A percentile compares a stretch with the other conserved stretches of the same genome.
Conservation (phyloP, 2,329 filamentous ascomycete species). For the Sporothrix brasiliensis region DNA sequence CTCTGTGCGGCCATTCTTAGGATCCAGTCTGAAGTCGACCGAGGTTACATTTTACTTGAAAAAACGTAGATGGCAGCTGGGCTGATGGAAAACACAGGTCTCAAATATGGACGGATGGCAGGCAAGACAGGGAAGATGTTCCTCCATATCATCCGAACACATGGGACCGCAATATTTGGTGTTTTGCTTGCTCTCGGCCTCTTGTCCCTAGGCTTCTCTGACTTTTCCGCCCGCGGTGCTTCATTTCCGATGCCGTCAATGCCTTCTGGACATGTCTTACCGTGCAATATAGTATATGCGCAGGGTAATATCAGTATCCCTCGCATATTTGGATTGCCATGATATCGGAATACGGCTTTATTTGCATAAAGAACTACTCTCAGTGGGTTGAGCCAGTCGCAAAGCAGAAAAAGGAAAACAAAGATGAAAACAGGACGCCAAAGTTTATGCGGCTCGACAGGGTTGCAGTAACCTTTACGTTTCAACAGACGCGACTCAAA, state of each 20-base stretch:
- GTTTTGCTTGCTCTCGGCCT: background rate
- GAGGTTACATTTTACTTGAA: background rate
- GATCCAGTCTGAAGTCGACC: background rate
- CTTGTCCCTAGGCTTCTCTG: constrained; percentile 2
- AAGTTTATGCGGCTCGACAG: constrained; percentile 7
- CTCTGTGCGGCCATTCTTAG: background rate
- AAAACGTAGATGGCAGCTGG: background rate
- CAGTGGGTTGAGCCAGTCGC: constrained; percentile 4
- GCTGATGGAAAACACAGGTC: background rate
- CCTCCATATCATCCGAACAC: constrained; percentile 20
- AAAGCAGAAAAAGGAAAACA: constrained; percentile 10
- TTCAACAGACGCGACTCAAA: constrained; percentile 7
- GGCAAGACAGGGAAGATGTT: background rate
- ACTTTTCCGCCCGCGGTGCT: constrained; percentile 1
- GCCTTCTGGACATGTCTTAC: constrained; percentile 26
- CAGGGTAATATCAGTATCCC: background rate
- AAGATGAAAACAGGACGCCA: background rate
- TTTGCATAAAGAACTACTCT: background rate
- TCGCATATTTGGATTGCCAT: constrained; percentile 18
- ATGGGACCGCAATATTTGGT: constrained; percentile 7
- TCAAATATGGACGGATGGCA: background rate
- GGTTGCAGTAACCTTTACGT: background rate
- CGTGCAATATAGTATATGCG: constrained; percentile 7
- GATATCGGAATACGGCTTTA: background rate
- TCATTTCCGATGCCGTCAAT: constrained; percentile 32